A percentile compares a stretch with the other conserved stretches of the same genome.
phyloP scores from a whole-genome alignment of 331 rosid genomes.

The Pyrus hybrid region DNA sequence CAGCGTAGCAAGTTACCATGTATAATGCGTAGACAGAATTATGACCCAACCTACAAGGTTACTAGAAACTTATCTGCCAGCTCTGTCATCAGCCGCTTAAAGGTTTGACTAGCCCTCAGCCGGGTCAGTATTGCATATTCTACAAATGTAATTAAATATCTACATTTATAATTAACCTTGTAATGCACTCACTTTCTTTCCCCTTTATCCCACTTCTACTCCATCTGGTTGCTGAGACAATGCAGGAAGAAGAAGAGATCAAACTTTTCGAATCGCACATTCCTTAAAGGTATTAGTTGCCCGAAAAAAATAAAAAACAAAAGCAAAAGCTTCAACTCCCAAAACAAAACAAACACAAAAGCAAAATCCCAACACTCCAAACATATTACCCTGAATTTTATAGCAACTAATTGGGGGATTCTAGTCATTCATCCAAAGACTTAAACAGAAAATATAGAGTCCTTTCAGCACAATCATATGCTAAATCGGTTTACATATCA shows the following conservation, averaged over 20 bases:
- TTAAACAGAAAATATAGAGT: not conserved
- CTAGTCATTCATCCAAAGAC: not conserved
- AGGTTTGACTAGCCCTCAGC: not conserved
- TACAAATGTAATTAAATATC: not conserved
- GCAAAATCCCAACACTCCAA: not conserved
- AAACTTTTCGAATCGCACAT: slow-evolving; percentile 11
- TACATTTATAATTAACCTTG: slow-evolving; percentile 15
- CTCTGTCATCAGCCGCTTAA: not conserved
- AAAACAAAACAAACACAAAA: not conserved
- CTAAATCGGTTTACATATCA: not conserved
- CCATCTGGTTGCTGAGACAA: slow-evolving; percentile 40
- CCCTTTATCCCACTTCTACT: slow-evolving; percentile 34
- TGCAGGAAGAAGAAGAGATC: slow-evolving; percentile 38
- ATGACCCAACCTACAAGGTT: too few species aligned
- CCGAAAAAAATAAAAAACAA: too few species aligned
- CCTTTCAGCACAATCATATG: not conserved
- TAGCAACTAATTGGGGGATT: not conserved
- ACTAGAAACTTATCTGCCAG: not conserved
- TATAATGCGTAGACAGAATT: too few species aligned
- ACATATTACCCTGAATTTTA: not conserved
- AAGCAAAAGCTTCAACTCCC: slow-evolving; percentile 5
- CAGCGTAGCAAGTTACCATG: too few species aligned
- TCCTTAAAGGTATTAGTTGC: not conserved
- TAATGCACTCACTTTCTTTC: slow-evolving; percentile 32
- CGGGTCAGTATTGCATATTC: not conserved